Base-by-base conservation (phyloP, 139 green algal genomes). In the Protoeuglena noctilucae region DNA sequence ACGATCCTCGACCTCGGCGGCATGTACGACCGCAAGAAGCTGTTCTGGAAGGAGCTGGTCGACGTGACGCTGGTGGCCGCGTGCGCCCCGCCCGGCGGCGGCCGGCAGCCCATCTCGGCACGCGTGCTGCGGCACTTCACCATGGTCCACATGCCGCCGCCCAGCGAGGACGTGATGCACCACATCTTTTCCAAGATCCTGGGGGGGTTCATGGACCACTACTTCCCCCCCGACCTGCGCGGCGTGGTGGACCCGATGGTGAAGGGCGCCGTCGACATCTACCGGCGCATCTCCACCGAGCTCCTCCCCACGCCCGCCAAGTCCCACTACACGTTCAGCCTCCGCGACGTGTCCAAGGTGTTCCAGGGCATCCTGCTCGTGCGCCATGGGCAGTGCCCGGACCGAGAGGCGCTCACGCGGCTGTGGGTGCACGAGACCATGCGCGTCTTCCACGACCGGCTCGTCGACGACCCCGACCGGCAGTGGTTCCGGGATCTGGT, bases 281-380 rank as follows among this genome's bases (percentile, higher is more conserved):
- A 83, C 69, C 69, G 29, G 56, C 70, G 77, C 40, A 76, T 87
- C 51, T 66, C 39, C 21, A 62, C 79, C 56, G 78, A 80, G 43
- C 67, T 88, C 60, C 72, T 88, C 57, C 79, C 79, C 29, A 86
- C 78, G 41, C 78, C 75, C 43, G 56, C 68, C 40, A 85, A 85
- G 72, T 70, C 50, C 26, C 81, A 90, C 73, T 90, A 87, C 71
- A 82, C 76, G 27, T 90, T 90, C 77, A 90, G 84, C 67, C 64
- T 86, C 58, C 69, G 79, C 21, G 77, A 90, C 64, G 64, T 86
- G 43, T 78, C 68, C 62, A 85, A 87, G 64, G 76, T 87, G 56
- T 81, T 89, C 59, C 82, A 83, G 64, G 82, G 82, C 41, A 62
- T 81, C 39, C 68, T 88, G 28, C 77, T 86, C 70, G 64, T 83